Percentiles rank a stretch among this genome's conserved stretches.
Evolutionary conservation across 352 stramenopile genomes (phyloP).

Genomic region (Phytophthora chlamydospora): DNA sequence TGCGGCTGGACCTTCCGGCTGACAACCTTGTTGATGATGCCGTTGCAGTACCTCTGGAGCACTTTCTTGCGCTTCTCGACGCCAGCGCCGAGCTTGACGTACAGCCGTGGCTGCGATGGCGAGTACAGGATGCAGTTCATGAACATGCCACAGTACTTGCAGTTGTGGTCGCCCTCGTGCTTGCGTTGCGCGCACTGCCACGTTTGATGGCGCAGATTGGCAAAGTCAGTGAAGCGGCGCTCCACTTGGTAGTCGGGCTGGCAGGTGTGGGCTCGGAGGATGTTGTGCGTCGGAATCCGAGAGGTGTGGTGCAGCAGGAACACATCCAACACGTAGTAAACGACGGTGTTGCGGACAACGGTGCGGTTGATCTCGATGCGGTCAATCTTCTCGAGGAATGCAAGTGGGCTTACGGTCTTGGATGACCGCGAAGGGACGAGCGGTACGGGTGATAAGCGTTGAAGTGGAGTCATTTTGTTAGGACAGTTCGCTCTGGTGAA

Average conservation of each 20-base stretch:
- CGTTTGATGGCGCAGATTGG: conserved; percentile 45
- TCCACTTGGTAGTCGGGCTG: conserved; percentile 50
- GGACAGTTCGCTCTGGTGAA: no score
- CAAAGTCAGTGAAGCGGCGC: conserved; percentile 55
- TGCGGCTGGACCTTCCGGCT: conserved; percentile 37
- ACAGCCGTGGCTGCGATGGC: conserved; percentile 44
- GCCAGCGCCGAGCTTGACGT: conserved; percentile 41
- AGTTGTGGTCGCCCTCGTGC: conserved; percentile 39
- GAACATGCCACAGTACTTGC: conserved; percentile 53
- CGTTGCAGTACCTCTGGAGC: conserved; percentile 44
- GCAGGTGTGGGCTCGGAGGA: conserved; percentile 20
- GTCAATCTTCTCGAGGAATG: conserved; percentile 49
- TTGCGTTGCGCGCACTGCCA: conserved; percentile 48
- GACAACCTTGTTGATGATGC: conserved; percentile 47
- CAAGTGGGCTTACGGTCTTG: conserved; percentile 34
- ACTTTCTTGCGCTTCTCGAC: conserved; percentile 46
- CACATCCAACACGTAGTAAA: conserved; percentile 59
- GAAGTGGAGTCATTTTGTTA: conserved; percentile 32
- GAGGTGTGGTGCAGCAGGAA: conserved; percentile 61
- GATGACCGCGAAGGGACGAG: conserved; percentile 38
- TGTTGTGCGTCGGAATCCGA: conserved; percentile 61
- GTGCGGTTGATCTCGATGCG: conserved; percentile 49
- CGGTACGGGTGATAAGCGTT: conserved; percentile 69
- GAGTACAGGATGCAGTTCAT: conserved; percentile 61
- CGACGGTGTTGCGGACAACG: conserved; percentile 42